Evolutionary conservation across 2,329 filamentous ascomycete genomes (phyloP).

Genomic region (Cercospora beticola): DNA sequence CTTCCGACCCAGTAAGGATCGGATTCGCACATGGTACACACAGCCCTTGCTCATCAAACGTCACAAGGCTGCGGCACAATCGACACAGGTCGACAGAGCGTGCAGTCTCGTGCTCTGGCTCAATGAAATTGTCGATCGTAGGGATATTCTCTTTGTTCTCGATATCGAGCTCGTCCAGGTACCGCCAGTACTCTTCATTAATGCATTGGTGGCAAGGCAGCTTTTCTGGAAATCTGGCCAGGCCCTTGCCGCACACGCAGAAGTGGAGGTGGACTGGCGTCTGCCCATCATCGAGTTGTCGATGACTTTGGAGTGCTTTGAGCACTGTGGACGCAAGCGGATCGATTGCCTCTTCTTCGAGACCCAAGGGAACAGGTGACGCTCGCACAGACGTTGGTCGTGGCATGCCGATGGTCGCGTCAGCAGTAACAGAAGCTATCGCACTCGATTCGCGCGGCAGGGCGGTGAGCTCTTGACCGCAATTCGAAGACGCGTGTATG

Average conservation of each 20-base stretch:
- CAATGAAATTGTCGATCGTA: background rate
- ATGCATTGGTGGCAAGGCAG: slow-evolving; percentile 1
- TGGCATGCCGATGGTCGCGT: background rate
- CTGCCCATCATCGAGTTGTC: background rate
- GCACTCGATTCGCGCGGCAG: background rate
- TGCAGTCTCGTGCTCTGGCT: background rate
- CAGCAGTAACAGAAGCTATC: background rate
- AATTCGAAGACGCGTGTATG: background rate
- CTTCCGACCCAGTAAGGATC: background rate
- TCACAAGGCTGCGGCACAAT: background rate
- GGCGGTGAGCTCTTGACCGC: background rate
- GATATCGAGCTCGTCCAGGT: background rate
- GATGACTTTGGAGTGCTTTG: background rate
- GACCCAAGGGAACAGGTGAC: background rate
- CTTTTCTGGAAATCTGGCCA: background rate
- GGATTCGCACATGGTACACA: slow-evolving; percentile 9
- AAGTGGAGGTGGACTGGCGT: slow-evolving; percentile 2
- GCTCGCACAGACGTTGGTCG: background rate
- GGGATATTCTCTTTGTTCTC: background rate
- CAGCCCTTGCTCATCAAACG: background rate
- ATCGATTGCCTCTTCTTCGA: background rate
- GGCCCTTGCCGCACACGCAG: background rate
- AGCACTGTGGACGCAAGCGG: background rate
- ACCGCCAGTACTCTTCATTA: background rate
- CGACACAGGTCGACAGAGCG: background rate